Base-by-base conservation (phyloP, 768 basidiomycete species). In the Tylopilus rubrobrunneus region DNA sequence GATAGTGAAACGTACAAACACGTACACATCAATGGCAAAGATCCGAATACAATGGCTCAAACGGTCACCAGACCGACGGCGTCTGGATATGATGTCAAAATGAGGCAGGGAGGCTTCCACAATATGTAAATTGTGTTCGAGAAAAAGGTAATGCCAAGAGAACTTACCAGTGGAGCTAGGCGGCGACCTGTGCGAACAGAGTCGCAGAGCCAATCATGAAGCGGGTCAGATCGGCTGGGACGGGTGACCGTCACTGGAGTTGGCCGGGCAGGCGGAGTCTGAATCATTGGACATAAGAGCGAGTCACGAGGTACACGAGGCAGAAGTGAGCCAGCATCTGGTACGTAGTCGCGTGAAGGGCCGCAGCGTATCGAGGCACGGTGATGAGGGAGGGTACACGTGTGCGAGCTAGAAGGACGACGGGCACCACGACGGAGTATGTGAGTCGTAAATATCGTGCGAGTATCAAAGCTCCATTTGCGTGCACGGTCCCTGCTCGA, bases 1-100 rank as follows among this genome's bases (percentile, higher is more conserved):
- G 25, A 23, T 15, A 28, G 34, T 48, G 7, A 53, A 39, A n/a
- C n/a, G 51, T 57, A 65, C 64, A 63, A 66, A 64, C 48, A 66
- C 49, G 50, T 60, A 64, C 56, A 66, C 47, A 51, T 54, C 4
- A 2, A 29, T 7, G 36, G 39, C 28, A 33, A 50, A 52, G 23
- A 37, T 47, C 41, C 56, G 42, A 43, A n/a, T 36, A 27, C 11
- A 7, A n/a, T 12, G 7, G 10, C 25, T 5, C 8, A n/a, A 37
- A 10, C 17, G 19, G 19, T 51, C 49, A 61, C 41, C 45, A 46
- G 59, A 41, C 44, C 21, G 25, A 29, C 4, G 34, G 25, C 15
- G 37, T 8, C 49, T 25, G 29, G 25, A 42, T 47, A 39, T 21
- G 2, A 25, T 0, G 12, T 39, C 25, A 10, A 41, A 56, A 29